phyloP scores from a whole-genome alignment of 2,329 filamentous ascomycete genomes.

The Phialophora expanda region DNA sequence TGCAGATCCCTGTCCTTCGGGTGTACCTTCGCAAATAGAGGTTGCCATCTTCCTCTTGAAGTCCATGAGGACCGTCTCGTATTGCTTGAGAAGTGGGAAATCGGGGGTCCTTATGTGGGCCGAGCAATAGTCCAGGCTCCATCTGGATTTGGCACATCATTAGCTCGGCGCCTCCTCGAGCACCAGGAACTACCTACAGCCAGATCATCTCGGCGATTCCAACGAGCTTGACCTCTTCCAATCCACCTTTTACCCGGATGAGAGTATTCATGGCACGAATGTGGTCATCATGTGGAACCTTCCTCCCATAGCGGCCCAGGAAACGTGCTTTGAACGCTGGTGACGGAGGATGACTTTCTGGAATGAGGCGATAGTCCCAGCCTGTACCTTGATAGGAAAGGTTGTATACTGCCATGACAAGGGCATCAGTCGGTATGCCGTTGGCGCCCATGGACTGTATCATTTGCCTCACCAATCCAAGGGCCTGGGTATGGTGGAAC shows the following conservation, averaged over 20 bases:
- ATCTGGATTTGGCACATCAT: slow-evolving; percentile 5
- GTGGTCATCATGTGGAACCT: slow-evolving; percentile 7
- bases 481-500: slow-evolving; percentile 17
- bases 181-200: slow-evolving; percentile 5
- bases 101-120: background rate
- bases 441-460: slow-evolving; percentile 7
- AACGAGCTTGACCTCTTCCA: slow-evolving; percentile 7
- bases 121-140: slow-evolving; percentile 17
- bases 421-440: slow-evolving; percentile 3
- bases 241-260: slow-evolving; percentile 12
- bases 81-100: slow-evolving; percentile 9
- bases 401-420: slow-evolving; percentile 17
- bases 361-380: slow-evolving; percentile 10
- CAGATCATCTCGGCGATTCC: slow-evolving; percentile 18
- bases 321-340: slow-evolving; percentile 4
- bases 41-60: background rate
- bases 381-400: slow-evolving; percentile 12
- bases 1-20: background rate
- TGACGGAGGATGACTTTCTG: slow-evolving; percentile 10
- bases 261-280: slow-evolving; percentile 13
- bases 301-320: slow-evolving; percentile 7
- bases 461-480: slow-evolving; percentile 11
- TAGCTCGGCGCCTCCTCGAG: background rate
- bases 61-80: background rate
- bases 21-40: background rate